These are phyloP conservation scores for Neurospora tetraspora DNA, from an alignment of 495 filamentous ascomycete species.

Conservation along the genomic window DNA sequence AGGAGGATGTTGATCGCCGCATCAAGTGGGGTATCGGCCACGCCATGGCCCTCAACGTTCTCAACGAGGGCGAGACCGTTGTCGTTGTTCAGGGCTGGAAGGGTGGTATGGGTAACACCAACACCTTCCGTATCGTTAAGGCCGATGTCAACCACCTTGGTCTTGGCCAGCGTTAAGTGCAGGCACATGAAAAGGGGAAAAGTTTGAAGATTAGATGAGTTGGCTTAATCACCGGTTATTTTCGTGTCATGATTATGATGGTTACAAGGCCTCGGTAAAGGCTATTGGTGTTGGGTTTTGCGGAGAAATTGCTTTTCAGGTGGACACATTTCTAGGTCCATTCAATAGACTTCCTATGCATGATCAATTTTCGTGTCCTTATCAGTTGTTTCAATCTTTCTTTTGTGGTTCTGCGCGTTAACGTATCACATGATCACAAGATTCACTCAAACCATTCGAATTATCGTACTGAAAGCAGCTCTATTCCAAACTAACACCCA, in stretches of 20 bases:
- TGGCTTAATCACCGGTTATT: background rate
- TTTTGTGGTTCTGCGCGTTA: background rate
- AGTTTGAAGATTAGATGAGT: background rate
- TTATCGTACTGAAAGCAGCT: background rate
- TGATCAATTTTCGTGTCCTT: background rate
- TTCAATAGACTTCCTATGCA: background rate
- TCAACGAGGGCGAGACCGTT: constrained; percentile 73
- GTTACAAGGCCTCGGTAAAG: background rate
- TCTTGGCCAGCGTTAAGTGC: constrained; percentile 18
- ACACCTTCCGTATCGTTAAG: constrained; percentile 60
- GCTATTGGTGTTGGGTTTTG: background rate
- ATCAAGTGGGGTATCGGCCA: constrained; percentile 88
- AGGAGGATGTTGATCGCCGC: constrained; percentile 94
- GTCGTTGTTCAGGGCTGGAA: constrained; percentile 95
- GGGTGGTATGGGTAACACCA: constrained; percentile 95
- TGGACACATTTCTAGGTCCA: background rate
- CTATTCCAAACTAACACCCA: background rate
- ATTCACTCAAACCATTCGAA: background rate
- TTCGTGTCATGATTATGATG: background rate
- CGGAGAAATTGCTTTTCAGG: background rate
- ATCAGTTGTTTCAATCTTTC: background rate
- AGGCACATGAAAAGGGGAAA: background rate
- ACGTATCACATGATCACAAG: background rate
- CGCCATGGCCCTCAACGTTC: constrained; percentile 73
- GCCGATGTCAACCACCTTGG: constrained; percentile 43